Conservation (phyloP, 169 alveolate genomes). For the Babesia bovis region DNA sequence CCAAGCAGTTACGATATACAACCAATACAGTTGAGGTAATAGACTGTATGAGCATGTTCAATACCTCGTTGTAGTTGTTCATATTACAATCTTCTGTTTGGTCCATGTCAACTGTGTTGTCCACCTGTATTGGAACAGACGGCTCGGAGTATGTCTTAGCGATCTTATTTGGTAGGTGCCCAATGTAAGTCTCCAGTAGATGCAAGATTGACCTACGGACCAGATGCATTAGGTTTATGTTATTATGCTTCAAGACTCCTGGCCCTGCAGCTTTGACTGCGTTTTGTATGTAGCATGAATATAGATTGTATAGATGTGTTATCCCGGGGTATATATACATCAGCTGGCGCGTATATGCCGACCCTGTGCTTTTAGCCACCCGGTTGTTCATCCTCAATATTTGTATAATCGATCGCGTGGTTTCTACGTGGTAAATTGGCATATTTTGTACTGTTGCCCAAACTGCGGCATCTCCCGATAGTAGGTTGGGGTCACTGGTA, state of each 20-base stretch:
- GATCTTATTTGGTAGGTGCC: slow-evolving; percentile 45
- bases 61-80: slow-evolving; percentile 58
- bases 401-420: slow-evolving; percentile 43
- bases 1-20: slow-evolving; percentile 70
- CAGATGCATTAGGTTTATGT: slow-evolving; percentile 80
- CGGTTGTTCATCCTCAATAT: slow-evolving; percentile 59
- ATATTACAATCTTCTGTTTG: neutral
- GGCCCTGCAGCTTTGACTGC: slow-evolving; percentile 49
- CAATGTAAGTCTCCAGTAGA: slow-evolving; percentile 72
- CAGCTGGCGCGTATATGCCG: slow-evolving; percentile 57
- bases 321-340: slow-evolving; percentile 29
- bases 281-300: slow-evolving; percentile 46
- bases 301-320: slow-evolving; percentile 47
- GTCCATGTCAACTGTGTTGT: neutral
- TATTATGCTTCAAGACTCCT: slow-evolving; percentile 36
- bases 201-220: slow-evolving; percentile 75
- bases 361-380: slow-evolving; percentile 62
- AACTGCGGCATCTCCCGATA: slow-evolving; percentile 31
- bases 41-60: slow-evolving; percentile 65
- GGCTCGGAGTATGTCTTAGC: slow-evolving; percentile 14
- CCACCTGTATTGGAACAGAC: neutral
- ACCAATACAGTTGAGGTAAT: slow-evolving; percentile 66
- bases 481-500: slow-evolving; percentile 9
- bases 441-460: slow-evolving; percentile 32
- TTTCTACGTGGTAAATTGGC: slow-evolving; percentile 28